Conservation (phyloP, 305 asterid genomes). For the Plantago lanceolata region DNA sequence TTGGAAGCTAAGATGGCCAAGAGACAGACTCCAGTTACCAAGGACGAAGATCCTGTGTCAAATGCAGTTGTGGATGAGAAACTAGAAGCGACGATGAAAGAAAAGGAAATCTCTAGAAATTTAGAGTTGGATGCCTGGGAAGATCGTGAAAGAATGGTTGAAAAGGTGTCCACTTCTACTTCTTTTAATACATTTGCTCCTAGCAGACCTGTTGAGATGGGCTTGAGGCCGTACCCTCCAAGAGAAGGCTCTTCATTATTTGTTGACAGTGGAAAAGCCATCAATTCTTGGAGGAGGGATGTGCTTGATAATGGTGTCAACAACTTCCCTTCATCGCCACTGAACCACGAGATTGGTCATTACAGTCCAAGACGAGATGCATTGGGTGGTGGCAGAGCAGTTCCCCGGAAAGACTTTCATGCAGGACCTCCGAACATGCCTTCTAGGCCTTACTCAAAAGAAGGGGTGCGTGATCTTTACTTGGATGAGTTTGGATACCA, state of each 20-base stretch:
- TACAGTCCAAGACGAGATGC: slow-evolving; percentile 63
- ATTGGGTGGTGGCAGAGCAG: slow-evolving; percentile 51
- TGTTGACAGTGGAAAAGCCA: slow-evolving; percentile 53
- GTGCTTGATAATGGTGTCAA: slow-evolving; percentile 47
- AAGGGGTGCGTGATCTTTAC: slow-evolving; percentile 50
- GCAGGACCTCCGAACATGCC: slow-evolving; percentile 59
- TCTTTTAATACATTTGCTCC: slow-evolving; percentile 48
- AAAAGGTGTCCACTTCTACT: slow-evolving; percentile 49
- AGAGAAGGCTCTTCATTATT: slow-evolving; percentile 53
- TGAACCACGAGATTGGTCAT: slow-evolving; percentile 55
- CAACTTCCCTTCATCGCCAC: slow-evolving; percentile 39
- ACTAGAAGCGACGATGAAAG: slow-evolving; percentile 39
- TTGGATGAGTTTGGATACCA: slow-evolving; percentile 62
- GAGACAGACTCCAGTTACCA: slow-evolving; percentile 50
- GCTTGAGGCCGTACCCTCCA: slow-evolving; percentile 49
- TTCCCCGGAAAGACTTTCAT: slow-evolving; percentile 52
- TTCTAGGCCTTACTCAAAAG: slow-evolving; percentile 45
- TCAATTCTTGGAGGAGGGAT: slow-evolving; percentile 71
- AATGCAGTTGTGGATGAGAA: slow-evolving; percentile 42
- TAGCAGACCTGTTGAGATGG: slow-evolving; percentile 51
- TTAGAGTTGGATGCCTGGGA: slow-evolving; percentile 75
- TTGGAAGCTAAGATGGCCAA: slow-evolving; percentile 90
- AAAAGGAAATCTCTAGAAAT: slow-evolving; percentile 37
- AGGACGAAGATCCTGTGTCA: slow-evolving; percentile 35
- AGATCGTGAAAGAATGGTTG: slow-evolving; percentile 80